These are phyloP conservation scores for Scheffersomyces lignosus DNA, from an alignment of 805 yeast species.

Conservation along the genomic window DNA sequence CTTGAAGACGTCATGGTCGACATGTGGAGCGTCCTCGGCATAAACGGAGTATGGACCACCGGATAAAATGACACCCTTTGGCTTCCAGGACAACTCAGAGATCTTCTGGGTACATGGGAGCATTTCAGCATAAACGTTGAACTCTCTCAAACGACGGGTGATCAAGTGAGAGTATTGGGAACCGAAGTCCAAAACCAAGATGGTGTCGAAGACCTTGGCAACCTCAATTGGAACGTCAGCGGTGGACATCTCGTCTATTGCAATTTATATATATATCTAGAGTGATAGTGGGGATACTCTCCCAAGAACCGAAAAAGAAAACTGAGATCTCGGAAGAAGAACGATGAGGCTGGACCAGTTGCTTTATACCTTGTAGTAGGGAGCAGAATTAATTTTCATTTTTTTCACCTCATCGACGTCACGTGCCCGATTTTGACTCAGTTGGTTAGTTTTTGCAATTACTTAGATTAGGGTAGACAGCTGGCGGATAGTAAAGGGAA, in stretches of 20 bases:
- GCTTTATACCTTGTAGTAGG: too few species aligned
- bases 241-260: constrained; percentile 6
- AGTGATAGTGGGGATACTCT: neutral
- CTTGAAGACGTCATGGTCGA: constrained; percentile 89
- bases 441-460: too few species aligned
- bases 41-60: constrained; percentile 99
- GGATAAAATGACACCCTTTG: constrained; percentile 92
- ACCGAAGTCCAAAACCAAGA: constrained; percentile 95
- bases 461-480: too few species aligned
- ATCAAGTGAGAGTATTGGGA: constrained; percentile 97
- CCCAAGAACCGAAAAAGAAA: constrained; percentile 3
- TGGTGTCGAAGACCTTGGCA: constrained; percentile 90
- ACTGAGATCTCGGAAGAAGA: too few species aligned
- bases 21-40: constrained; percentile 95
- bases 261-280: too few species aligned
- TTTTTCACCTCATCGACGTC: too few species aligned
- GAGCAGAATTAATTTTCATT: too few species aligned
- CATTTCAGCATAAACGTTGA: constrained; percentile 98
- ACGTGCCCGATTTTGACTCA: too few species aligned
- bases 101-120: constrained; percentile 98
- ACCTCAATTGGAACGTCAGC: constrained; percentile 58
- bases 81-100: constrained; percentile 87
- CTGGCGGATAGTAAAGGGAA: too few species aligned
- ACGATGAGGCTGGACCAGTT: too few species aligned
- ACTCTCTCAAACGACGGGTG: constrained; percentile 96